phyloP scores from a whole-genome alignment of 768 basidiomycete species.

The Serendipita sp. region DNA sequence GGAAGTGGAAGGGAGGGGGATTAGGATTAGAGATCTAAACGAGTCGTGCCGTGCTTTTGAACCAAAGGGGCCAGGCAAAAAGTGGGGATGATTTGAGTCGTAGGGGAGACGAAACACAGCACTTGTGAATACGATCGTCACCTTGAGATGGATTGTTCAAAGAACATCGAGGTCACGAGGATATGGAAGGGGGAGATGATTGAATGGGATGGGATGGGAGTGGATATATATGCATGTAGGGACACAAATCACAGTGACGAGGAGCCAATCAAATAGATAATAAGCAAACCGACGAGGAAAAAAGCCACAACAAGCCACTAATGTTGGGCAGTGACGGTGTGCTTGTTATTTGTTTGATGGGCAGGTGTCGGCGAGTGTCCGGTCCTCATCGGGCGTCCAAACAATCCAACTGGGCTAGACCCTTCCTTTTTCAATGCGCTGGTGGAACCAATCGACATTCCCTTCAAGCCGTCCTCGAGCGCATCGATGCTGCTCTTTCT shows the following conservation, averaged over 20 bases:
- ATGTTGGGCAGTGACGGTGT: conserved; percentile 3
- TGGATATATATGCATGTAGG: neutral
- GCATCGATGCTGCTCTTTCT: conserved; percentile 3
- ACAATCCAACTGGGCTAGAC: neutral
- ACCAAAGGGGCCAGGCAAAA: too few species aligned
- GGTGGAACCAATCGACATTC: neutral
- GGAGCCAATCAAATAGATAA: neutral
- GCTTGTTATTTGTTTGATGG: neutral
- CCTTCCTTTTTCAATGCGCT: neutral
- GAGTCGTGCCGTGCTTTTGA: too few species aligned
- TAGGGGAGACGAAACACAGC: too few species aligned
- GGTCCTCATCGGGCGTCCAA: neutral
- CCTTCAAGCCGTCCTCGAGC: conserved; percentile 2
- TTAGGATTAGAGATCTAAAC: too few species aligned
- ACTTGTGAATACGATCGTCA: too few species aligned
- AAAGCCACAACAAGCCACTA: neutral
- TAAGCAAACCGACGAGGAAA: neutral
- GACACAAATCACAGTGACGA: too few species aligned
- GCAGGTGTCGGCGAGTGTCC: conserved; percentile 1
- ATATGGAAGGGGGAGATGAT: neutral
- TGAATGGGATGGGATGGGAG: neutral
- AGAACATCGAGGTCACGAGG: neutral
- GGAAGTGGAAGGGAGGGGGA: too few species aligned
- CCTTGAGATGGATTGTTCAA: too few species aligned
- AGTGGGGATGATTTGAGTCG: too few species aligned